A percentile compares a stretch with the other conserved stretches of the same genome.
phyloP scores from a whole-genome alignment of 768 basidiomycete genomes.

The Russula brevipes region DNA sequence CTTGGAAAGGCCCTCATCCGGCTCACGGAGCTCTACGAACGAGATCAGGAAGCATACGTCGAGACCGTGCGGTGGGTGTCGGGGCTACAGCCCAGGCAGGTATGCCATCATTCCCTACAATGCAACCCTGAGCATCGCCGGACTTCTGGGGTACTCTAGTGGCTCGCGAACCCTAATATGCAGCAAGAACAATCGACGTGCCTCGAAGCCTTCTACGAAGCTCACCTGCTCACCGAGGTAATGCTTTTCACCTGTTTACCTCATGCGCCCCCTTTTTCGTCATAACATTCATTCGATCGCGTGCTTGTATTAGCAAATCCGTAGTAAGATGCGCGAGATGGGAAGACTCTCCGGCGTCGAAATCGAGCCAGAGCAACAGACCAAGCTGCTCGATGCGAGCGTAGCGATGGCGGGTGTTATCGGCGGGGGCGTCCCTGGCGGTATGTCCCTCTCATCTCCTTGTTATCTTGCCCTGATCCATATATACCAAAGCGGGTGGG shows the following conservation, averaged over 20 bases:
- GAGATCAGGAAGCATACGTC: conserved; percentile 47
- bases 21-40: conserved; percentile 46
- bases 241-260: conserved; percentile 4
- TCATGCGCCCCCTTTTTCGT: conserved; percentile 1
- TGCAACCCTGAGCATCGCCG: not conserved
- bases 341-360: conserved; percentile 69
- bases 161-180: conserved; percentile 54
- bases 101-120: conserved; percentile 28
- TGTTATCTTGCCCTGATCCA: not conserved
- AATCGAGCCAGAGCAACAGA: conserved; percentile 89
- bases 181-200: conserved; percentile 39
- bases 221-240: conserved; percentile 56
- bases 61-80: conserved; percentile 60
- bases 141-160: conserved; percentile 35
- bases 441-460: conserved; percentile 42
- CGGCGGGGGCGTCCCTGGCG: conserved; percentile 94
- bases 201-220: conserved; percentile 53
- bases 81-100: conserved; percentile 53
- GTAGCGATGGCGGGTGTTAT: conserved; percentile 76
- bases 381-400: conserved; percentile 73
- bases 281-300: not conserved
- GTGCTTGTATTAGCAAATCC: conserved; percentile 53
- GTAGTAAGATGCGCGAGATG: conserved; percentile 79
- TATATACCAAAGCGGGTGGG: conserved; percentile 72
- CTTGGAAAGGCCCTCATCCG: conserved; percentile 48